A percentile compares a stretch with the other conserved stretches of the same genome.
These are phyloP conservation scores for Ascomycota sp. DNA, from an alignment of 2,329 filamentous ascomycete genomes.

Conservation along the genomic window DNA sequence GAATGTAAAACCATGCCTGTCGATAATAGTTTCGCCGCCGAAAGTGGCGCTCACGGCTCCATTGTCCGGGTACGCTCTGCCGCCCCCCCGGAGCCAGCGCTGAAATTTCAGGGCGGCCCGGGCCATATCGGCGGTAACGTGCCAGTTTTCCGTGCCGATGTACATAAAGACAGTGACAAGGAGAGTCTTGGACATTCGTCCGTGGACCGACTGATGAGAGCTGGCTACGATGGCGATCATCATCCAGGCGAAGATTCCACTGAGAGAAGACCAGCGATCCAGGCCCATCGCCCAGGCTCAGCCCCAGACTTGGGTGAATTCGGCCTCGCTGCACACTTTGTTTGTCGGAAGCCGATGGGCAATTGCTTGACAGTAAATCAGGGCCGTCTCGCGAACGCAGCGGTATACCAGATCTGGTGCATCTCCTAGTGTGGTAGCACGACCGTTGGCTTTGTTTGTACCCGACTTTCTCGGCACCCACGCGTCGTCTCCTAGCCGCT, in stretches of 20 bases:
- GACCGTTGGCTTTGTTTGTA: constrained; percentile 1
- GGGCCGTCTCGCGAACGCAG: constrained; percentile 22
- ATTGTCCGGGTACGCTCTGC: background rate
- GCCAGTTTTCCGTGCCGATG: constrained; percentile 28
- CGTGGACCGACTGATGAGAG: constrained; percentile 17
- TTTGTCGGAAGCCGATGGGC: constrained; percentile 20
- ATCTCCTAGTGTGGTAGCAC: constrained; percentile 3
- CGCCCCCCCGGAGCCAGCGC: constrained; percentile 17
- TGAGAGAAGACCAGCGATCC: constrained; percentile 21
- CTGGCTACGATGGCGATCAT: constrained; percentile 20
- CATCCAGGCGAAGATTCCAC: constrained; percentile 29
- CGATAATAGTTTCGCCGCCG: constrained; percentile 7
- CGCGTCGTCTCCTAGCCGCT: constrained; percentile 2
- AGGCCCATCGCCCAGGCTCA: constrained; percentile 25
- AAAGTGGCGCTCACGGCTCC: constrained; percentile 4
- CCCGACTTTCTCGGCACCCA: constrained; percentile 2
- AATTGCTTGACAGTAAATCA: constrained; percentile 27
- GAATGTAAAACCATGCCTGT: constrained; percentile 9
- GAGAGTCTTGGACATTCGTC: constrained; percentile 24
- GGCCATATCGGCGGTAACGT: constrained; percentile 17
- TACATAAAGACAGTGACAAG: constrained; percentile 22
- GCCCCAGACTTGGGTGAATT: constrained; percentile 24
- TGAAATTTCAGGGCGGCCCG: constrained; percentile 18
- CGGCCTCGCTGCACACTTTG: constrained; percentile 14
- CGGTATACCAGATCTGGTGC: constrained; percentile 24